These are phyloP conservation scores for Erodium moschatum DNA, from an alignment of 441 rosid genomes.

Conservation along the genomic window DNA sequence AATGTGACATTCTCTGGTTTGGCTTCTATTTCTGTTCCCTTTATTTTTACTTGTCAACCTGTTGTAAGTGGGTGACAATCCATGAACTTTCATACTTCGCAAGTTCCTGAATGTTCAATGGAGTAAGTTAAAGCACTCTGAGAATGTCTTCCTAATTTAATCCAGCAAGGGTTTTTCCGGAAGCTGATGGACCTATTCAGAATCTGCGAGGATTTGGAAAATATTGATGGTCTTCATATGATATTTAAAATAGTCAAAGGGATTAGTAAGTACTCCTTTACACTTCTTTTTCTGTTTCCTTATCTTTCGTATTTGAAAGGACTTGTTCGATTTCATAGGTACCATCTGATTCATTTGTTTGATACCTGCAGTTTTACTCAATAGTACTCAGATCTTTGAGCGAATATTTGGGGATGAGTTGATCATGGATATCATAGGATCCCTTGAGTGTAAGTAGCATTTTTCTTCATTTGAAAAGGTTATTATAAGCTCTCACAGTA, in stretches of 20 bases:
- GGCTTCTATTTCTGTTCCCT: background rate
- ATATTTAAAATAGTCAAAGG: conserved; percentile 88
- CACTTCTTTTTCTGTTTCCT: conserved; percentile 4
- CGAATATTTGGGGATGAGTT: conserved; percentile 88
- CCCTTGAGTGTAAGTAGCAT: conserved; percentile 70
- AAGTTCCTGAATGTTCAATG: background rate
- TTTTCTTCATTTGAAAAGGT: too few species aligned
- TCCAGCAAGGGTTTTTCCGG: conserved; percentile 82
- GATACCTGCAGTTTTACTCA: conserved; percentile 67
- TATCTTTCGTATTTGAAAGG: conserved; percentile 14
- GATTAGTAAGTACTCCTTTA: conserved; percentile 53
- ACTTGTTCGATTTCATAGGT: conserved; percentile 9
- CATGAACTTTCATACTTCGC: background rate
- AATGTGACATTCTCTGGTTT: background rate
- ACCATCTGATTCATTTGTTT: conserved; percentile 23
- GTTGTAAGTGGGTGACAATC: background rate
- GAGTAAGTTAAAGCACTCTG: background rate
- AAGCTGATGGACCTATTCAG: conserved; percentile 77
- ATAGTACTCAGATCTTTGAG: conserved; percentile 82
- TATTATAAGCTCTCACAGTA: too few species aligned
- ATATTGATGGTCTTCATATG: conserved; percentile 85
- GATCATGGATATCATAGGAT: conserved; percentile 87
- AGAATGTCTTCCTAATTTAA: conserved; percentile 21
- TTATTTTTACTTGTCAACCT: background rate
- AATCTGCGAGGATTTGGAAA: conserved; percentile 83